A percentile compares a stretch with the other conserved stretches of the same genome.
phyloP scores from a whole-genome alignment of 2,329 filamentous ascomycete species.

The Cladosporium sp. region DNA sequence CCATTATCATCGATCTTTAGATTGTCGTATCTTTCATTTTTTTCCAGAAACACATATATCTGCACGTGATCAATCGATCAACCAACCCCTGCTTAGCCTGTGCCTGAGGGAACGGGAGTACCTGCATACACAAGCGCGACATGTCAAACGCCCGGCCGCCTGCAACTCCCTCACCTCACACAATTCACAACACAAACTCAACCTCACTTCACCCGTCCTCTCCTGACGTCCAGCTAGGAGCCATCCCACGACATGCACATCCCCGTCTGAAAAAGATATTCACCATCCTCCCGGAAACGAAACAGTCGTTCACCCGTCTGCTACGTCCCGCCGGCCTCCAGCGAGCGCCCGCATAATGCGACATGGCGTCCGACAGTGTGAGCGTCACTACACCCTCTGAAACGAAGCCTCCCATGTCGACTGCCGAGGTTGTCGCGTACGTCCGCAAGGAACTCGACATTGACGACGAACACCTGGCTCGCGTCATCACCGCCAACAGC shows the following conservation, averaged over 20 bases:
- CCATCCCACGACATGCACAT: conserved; percentile 2
- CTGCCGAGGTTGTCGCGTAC: conserved; percentile 26
- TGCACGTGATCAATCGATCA: not conserved
- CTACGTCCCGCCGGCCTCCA: conserved; percentile 3
- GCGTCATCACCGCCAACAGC: conserved; percentile 21
- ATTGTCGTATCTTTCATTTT: too few relatives aligned
- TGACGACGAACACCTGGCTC: conserved; percentile 31
- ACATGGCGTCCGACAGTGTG: conserved; percentile 26
- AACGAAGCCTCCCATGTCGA: conserved; percentile 23
- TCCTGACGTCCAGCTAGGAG: not conserved
- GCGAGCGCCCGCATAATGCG: conserved; percentile 21
- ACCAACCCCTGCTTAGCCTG: not conserved
- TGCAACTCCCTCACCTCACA: too few relatives aligned
- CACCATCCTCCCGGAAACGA: conserved; percentile 5
- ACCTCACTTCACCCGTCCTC: not conserved
- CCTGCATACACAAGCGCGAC: not conserved
- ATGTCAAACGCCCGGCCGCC: not conserved
- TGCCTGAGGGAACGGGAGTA: not conserved
- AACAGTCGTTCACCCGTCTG: conserved; percentile 1
- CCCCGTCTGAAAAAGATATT: not conserved
- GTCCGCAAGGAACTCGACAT: conserved; percentile 30
- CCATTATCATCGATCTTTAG: too few relatives aligned
- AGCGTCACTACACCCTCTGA: conserved; percentile 14
- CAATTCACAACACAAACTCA: too few relatives aligned
- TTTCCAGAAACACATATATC: too few relatives aligned